Conservation (phyloP, 306 rosid genomes). For the Abrus precatorius region DNA sequence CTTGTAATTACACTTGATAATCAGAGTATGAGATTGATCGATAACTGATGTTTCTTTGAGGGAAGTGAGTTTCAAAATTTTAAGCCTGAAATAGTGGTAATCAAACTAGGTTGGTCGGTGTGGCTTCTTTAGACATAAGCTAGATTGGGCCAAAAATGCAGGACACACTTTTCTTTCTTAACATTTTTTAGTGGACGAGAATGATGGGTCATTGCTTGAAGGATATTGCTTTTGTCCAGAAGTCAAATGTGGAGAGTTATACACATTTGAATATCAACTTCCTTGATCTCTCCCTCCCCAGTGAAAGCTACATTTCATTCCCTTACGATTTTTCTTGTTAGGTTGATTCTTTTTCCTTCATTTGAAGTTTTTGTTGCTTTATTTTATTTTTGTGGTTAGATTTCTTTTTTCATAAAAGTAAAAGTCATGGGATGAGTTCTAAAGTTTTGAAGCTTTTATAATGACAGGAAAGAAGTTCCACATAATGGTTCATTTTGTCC, state of each 20-base stretch:
- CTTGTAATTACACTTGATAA: conserved; percentile 11
- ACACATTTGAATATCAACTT: conserved; percentile 34
- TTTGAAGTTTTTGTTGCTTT: conserved; percentile 14
- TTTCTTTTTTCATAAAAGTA: background rate
- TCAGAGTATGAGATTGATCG: background rate
- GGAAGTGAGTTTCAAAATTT: conserved; percentile 23
- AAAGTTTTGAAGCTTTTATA: conserved; percentile 26
- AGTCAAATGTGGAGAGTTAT: conserved; percentile 31
- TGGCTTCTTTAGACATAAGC: conserved; percentile 26
- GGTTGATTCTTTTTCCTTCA: conserved; percentile 17
- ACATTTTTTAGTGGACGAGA: conserved; percentile 9
- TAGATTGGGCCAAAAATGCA: conserved; percentile 5
- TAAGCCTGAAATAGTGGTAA: background rate
- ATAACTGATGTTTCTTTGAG: conserved; percentile 29
- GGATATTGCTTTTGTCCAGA: conserved; percentile 13
- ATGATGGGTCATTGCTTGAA: background rate
- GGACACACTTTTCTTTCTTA: conserved; percentile 26
- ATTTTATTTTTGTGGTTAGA: background rate
- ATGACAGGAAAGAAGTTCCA: conserved; percentile 26
- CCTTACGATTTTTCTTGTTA: conserved; percentile 15
- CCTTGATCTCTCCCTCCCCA: background rate
- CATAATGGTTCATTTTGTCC: conserved; percentile 20
- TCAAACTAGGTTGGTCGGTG: conserved; percentile 23
- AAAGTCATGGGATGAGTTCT: background rate
- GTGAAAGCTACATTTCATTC: conserved; percentile 33